Evolutionary conservation across 192 early-diverging fungal species (phyloP).

Genomic region (Linnemannia elongata): DNA sequence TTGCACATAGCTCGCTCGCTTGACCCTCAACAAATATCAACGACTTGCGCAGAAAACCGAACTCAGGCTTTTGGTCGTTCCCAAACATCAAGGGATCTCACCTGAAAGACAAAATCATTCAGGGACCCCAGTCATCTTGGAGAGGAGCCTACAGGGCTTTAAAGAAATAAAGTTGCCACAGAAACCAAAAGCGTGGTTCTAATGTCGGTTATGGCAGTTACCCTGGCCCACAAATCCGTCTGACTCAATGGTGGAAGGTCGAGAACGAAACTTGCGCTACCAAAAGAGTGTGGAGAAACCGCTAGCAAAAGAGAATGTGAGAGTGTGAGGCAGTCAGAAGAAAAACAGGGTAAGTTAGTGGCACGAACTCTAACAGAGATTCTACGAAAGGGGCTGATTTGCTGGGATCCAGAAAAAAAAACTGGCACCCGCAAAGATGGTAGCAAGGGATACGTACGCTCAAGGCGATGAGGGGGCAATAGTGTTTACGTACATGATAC

Average conservation of each 20-base stretch:
- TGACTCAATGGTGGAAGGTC: not conserved
- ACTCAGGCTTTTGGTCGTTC: constrained; percentile 3
- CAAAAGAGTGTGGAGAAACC: not conserved
- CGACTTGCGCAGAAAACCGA: not conserved
- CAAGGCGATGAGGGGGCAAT: no score
- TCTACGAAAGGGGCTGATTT: not conserved
- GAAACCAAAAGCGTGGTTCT: not conserved
- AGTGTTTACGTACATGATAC: no score
- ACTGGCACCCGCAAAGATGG: not conserved
- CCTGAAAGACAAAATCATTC: not conserved
- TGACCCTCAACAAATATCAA: not conserved
- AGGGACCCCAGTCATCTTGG: not conserved
- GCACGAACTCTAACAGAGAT: not conserved
- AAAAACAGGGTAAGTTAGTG: not conserved
- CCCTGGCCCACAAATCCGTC: not conserved
- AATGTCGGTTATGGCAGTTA: not conserved
- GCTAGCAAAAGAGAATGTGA: not conserved
- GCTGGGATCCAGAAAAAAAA: not conserved
- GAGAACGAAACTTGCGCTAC: not conserved
- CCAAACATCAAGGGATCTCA: not conserved
- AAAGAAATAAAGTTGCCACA: not conserved
- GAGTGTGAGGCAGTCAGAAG: no score
- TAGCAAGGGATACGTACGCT: no score
- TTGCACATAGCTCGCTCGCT: not conserved
- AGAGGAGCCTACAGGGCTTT: not conserved